Evolutionary conservation across 2,329 filamentous ascomycete species (phyloP).

Genomic region (Sclerotinia glacialis): DNA sequence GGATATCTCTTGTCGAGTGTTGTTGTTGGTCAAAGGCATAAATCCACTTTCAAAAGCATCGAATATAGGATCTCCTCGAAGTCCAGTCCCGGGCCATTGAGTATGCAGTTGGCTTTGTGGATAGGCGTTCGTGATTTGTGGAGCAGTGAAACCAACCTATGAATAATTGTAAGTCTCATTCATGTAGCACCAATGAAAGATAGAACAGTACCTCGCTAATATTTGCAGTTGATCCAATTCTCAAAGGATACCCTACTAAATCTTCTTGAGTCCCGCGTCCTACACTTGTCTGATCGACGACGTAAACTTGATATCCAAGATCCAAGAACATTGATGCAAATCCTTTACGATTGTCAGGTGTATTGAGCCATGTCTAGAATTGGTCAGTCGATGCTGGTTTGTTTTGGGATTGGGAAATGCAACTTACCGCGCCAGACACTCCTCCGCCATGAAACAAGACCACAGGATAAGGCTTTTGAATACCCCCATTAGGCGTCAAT

Average conservation of each 20-base stretch:
- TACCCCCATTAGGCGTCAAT: conserved; percentile 39
- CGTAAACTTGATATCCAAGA: conserved; percentile 46
- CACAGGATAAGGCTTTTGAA: conserved; percentile 24
- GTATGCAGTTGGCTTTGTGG: conserved; percentile 37
- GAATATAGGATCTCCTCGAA: conserved; percentile 37
- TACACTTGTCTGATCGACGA: conserved; percentile 36
- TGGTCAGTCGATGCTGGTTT: conserved; percentile 9
- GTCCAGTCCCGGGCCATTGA: conserved; percentile 42
- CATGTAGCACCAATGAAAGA: neutral
- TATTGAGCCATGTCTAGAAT: conserved; percentile 45
- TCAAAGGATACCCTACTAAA: conserved; percentile 28
- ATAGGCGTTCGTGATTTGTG: conserved; percentile 15
- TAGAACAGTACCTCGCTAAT: conserved; percentile 19
- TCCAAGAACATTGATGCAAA: conserved; percentile 48
- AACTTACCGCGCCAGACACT: conserved; percentile 25
- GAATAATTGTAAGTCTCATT: neutral
- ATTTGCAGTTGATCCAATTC: conserved; percentile 28
- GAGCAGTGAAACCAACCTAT: conserved; percentile 16
- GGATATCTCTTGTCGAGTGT: conserved; percentile 34
- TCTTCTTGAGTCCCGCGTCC: conserved; percentile 29
- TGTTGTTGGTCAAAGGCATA: conserved; percentile 37
- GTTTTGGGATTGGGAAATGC: neutral
- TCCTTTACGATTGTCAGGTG: conserved; percentile 46
- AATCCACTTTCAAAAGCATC: conserved; percentile 38
- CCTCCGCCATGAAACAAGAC: conserved; percentile 29